Base-by-base conservation (phyloP, 345 rosid genomes). In the Pistacia atlantica region DNA sequence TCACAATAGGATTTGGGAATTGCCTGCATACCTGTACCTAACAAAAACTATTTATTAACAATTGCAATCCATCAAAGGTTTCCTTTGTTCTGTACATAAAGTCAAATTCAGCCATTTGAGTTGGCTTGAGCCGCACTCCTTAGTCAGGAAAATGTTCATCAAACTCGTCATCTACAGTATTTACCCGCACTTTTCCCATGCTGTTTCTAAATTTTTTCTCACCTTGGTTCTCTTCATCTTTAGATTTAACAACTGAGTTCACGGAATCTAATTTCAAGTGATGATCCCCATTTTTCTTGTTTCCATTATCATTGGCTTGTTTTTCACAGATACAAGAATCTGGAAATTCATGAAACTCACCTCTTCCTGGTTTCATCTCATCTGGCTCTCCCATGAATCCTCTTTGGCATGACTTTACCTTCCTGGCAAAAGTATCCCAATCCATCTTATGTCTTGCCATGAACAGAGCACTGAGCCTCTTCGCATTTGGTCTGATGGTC, bases 311-410 rank as follows among this genome's bases (percentile, higher is more conserved):
- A 4, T 75, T 60, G 57, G 77, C 77, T 37, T 90, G 91, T 76
- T 80, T 91, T 79, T 92, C 84, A 57, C 99, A 97, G 31, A 97
- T 82, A 73, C 99, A 97, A 72, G 95, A 72, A 65, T 86, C 83
- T 12, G 98, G 99, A 76, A 81, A 91, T 86, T 97, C 99, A 17
- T 90, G 93, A 80, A 93, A 92, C 80, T 97, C 98, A 31, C 97
- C 94, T 11, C 93, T 86, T 70, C 98, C 97, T 46, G 89, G 91
- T 84, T 84, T 91, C 85, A 91, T 78, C 82, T 94, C 94, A 78
- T 97, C 89, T 0, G 98, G 99, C 83, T 97, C 98, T 48, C 99
- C 99, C 96, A 94, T 90, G 83, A 91, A 97, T 79, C 98, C 99
- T 75, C 93, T 93, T 82, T 97, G 97, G 79, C 86, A 83, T 8